Evolutionary conservation across 257 asterid species (phyloP).

Genomic region (Prunella vulgaris): DNA sequence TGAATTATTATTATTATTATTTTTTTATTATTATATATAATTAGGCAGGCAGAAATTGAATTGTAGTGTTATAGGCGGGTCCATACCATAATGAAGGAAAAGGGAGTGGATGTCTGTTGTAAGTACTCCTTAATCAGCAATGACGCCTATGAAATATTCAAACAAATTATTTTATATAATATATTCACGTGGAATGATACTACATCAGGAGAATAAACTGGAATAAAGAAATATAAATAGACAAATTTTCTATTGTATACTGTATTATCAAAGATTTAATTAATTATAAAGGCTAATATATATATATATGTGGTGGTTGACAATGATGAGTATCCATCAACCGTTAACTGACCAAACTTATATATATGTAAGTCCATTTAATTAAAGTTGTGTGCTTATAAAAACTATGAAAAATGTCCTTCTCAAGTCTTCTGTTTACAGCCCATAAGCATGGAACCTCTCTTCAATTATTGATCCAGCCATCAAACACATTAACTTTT

Average conservation of each 20-base stretch:
- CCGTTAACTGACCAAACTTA: neutral
- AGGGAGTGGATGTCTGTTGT: neutral
- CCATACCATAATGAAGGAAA: neutral
- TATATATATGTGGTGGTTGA: neutral
- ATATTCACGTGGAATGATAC: no score
- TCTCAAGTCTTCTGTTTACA: slow-evolving; percentile 19
- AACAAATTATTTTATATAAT: neutral
- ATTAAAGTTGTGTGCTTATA: neutral
- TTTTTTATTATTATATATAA: no score
- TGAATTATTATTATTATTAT: neutral
- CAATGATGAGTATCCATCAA: no score
- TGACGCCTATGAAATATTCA: slow-evolving; percentile 11
- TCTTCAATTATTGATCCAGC: slow-evolving; percentile 9
- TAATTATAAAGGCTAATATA: neutral
- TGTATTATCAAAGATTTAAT: neutral
- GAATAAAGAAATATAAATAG: no score
- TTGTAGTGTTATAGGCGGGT: no score
- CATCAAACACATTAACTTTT: no score
- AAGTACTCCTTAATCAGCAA: slow-evolving; percentile 11
- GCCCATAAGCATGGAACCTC: slow-evolving; percentile 21
- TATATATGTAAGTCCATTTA: no score
- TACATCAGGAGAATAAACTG: neutral
- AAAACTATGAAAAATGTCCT: slow-evolving; percentile 9
- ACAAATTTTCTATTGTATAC: no score
- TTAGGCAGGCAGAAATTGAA: neutral